Conservation (phyloP, 2,329 filamentous ascomycete species). For the Chrysoporthe deuterocubensis region DNA sequence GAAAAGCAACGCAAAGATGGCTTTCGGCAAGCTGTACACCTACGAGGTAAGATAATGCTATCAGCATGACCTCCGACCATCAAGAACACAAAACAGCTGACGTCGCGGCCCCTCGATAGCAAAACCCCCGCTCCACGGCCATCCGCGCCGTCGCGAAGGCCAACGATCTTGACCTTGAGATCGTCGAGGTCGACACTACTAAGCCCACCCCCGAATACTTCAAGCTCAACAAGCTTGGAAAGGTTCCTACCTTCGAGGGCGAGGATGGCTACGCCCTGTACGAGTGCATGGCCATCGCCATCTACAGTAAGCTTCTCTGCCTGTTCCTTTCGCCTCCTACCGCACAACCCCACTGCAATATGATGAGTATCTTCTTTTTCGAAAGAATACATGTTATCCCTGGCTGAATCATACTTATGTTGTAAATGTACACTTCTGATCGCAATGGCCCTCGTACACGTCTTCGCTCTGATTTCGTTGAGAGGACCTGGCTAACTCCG, state of each 20-base stretch:
- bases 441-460: constrained; percentile 39
- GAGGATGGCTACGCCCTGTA: constrained; percentile 87
- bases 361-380: constrained; percentile 76
- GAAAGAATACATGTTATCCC: constrained; percentile 86
- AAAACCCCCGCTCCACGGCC: constrained; percentile 86
- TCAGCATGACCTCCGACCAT: background rate
- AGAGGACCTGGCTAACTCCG: constrained; percentile 38
- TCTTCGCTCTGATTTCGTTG: constrained; percentile 36
- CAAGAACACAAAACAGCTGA: background rate
- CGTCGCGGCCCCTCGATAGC: constrained; percentile 53
- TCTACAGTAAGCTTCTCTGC: constrained; percentile 82
- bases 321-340: constrained; percentile 28
- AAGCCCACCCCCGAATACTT: constrained; percentile 77
- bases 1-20: constrained; percentile 66
- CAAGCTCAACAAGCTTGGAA: constrained; percentile 84
- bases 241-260: constrained; percentile 91
- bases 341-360: constrained; percentile 36
- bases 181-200: constrained; percentile 71
- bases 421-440: constrained; percentile 85
- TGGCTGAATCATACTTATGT: constrained; percentile 88
- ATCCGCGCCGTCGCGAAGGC: constrained; percentile 95
- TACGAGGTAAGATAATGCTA: constrained; percentile 63
- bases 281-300: constrained; percentile 92
- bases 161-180: constrained; percentile 90
- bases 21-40: constrained; percentile 98